Evolutionary conservation across 257 asterid genomes (phyloP), one percentile per base, ranked within the genome.

Genomic region (Scutellaria barbata): DNA sequence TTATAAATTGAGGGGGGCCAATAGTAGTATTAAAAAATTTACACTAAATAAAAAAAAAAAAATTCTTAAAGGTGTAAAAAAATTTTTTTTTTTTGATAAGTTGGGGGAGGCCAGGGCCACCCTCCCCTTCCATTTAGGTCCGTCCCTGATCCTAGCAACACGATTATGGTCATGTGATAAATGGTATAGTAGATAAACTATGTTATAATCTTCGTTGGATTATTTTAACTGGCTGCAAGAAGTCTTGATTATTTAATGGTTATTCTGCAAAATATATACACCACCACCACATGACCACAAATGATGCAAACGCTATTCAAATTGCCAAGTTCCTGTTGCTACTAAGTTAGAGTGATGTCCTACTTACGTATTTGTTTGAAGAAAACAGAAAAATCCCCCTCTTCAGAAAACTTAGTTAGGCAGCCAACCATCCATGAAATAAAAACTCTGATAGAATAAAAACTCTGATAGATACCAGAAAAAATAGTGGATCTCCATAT

Each of bases 101-200:
- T n/a, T n/a, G n/a, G n/a, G n/a, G n/a, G n/a, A n/a, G n/a, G n/a
- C n/a, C n/a, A n/a, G n/a, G n/a, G n/a, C n/a, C n/a, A n/a, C n/a
- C n/a, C n/a, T n/a, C n/a, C n/a, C n/a, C n/a, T n/a, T n/a, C n/a
- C n/a, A n/a, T n/a, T n/a, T n/a, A n/a, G n/a, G n/a, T n/a, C n/a
- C n/a, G n/a, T n/a, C n/a, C n/a, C n/a, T n/a, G n/a, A 92, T 84
- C 92, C 98, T 92, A 77, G 72, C 71, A 77, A 76, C 43, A 65
- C 71, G 8, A 7, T 53, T 17, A 39, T 7, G 9, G 16, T 4
- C 37, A 17, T 40, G 51, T 10, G 12, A 13, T 12, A 43, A 25
- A 54, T 69, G 56, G 11, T 20, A n/a, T 35, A 11, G 63, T 30
- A 5, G 18, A 56, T 25, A 56, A 56, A 25, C 42, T 56, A 56